Evolutionary conservation across 352 stramenopile genomes (phyloP), one percentile per base, ranked within the genome.

Genomic region (Thalassiosira delicatula): DNA sequence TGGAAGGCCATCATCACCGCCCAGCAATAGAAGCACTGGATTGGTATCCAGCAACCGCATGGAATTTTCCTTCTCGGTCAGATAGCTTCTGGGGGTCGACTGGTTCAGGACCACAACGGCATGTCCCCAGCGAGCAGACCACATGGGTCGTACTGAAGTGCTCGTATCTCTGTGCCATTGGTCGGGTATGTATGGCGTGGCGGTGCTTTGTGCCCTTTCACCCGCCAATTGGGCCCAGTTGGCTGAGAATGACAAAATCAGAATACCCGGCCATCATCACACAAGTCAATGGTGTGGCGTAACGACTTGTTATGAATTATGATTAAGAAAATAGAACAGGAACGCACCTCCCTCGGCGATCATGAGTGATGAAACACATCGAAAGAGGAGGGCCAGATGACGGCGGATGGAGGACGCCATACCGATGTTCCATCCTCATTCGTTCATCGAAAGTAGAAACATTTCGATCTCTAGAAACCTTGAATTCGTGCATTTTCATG

Each of bases 201-300:
- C 86, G 17, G 70, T 81, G 40, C 88, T 92, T 79, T 93, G 88
- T 32, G 57, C 54, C 42, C 74, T 69, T 30, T 75, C 30, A 3
- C 88, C 88, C 12, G 81, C 85, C 37, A 87, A 56, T 70, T 93
- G 86, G 32, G 84, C 88, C 88, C 88, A 93, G 60, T 93, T 93
- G 17, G 83, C 84, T 83, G 32, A 25, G 37, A 23, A 30, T 3
- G 2, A 40, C 1, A 29, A 21, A 17, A 37, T 42, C 23, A 19
- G 23, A 19, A 5, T 23, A 56, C 14, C 7, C 19, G 46, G 46
- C 40, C 40, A 17, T 17, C n/a, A n/a, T n/a, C n/a, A n/a, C n/a
- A n/a, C n/a, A n/a, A n/a, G n/a, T n/a, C n/a, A n/a, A n/a, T n/a
- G n/a, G n/a, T n/a, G 2, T 33, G 27, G 27, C 27, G n/a, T n/a